Evolutionary conservation across 495 filamentous ascomycete species (phyloP).

Genomic region (Podospora sp.): DNA sequence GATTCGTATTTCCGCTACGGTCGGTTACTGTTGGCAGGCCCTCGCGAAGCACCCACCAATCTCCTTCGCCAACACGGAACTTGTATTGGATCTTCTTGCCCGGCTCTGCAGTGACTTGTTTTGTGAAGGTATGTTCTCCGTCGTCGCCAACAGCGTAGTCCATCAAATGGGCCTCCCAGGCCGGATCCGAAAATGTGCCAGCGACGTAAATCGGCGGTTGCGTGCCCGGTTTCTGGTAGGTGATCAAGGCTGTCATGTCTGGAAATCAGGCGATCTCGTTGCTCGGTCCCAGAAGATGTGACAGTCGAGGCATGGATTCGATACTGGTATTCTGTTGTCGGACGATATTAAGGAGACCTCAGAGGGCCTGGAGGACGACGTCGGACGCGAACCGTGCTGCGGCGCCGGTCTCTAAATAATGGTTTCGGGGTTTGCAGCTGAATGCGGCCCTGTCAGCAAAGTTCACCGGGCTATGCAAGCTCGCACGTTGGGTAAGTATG

Average conservation of each 20-base stretch:
- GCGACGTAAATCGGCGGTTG: slow-evolving; percentile 66
- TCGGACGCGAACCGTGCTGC: background rate
- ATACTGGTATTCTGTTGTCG: slow-evolving; percentile 15
- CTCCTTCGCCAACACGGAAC: slow-evolving; percentile 62
- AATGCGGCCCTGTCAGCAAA: background rate
- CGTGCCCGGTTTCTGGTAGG: slow-evolving; percentile 58
- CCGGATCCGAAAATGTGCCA: slow-evolving; percentile 64
- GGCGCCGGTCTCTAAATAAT: background rate
- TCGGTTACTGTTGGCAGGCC: slow-evolving; percentile 56
- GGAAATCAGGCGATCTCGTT: slow-evolving; percentile 22
- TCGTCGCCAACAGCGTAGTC: slow-evolving; percentile 45
- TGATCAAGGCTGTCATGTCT: slow-evolving; percentile 53
- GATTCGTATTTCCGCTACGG: slow-evolving; percentile 60
- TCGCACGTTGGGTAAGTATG: no score
- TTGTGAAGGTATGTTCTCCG: slow-evolving; percentile 47
- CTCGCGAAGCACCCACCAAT: slow-evolving; percentile 69
- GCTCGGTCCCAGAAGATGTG: background rate
- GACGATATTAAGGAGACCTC: background rate
- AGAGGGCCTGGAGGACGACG: background rate
- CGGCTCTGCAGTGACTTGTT: slow-evolving; percentile 49
- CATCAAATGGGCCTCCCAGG: slow-evolving; percentile 67
- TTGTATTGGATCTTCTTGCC: slow-evolving; percentile 66
- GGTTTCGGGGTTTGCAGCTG: background rate
- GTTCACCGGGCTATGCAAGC: background rate
- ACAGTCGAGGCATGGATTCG: slow-evolving; percentile 18